Evolutionary conservation across 2,329 filamentous ascomycete genomes (phyloP), one percentile per base, ranked within the genome.

Genomic region (Fusarium phyllophilum): DNA sequence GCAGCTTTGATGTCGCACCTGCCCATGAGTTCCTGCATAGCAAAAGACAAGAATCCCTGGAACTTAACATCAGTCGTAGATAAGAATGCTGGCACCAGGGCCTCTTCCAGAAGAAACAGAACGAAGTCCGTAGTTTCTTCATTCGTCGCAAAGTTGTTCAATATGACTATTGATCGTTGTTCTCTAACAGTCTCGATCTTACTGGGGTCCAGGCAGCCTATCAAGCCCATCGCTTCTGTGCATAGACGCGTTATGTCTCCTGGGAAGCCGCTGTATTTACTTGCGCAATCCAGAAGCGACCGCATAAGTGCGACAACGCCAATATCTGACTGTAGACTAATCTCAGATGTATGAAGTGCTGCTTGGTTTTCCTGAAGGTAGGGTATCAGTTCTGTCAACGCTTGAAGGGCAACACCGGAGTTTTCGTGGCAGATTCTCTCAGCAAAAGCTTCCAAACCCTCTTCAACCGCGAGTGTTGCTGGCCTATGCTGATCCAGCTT

Each of bases 131-230:
- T 92, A 2, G 92, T 93, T 80, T 99, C 96, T 57, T 90, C 89
- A 22, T 89, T 87, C 51, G 89, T 89, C 49, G 92, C 89, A 78
- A 99, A 98, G 80, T 99, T 98, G 57, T 93, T 93, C 42, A 95
- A 83, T 56, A 98, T 91, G 31, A 98, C 89, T 60, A 98, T 93
- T n/a, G 94, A 92, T 72, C 89, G 91, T 75, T 94, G 92, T 76
- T 94, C 92, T 65, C 93, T 89, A 17, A 93, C 88, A 2, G 90
- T 90, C 78, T 99, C 96, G 4, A 98, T 90, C 67, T 94, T 91
- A 78, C 97, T 97, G 3, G 96, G 92, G 81, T 99, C 97, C 29
- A 99, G 85, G 74, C 95, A 97, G 12, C 97, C 96, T 60, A 99
- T 91, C 26, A 97, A 87, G 1, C 97, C 97, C 44, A 99, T 87